phyloP scores from a whole-genome alignment of 192 early-diverging fungal species.

The Backusella macrospora region DNA sequence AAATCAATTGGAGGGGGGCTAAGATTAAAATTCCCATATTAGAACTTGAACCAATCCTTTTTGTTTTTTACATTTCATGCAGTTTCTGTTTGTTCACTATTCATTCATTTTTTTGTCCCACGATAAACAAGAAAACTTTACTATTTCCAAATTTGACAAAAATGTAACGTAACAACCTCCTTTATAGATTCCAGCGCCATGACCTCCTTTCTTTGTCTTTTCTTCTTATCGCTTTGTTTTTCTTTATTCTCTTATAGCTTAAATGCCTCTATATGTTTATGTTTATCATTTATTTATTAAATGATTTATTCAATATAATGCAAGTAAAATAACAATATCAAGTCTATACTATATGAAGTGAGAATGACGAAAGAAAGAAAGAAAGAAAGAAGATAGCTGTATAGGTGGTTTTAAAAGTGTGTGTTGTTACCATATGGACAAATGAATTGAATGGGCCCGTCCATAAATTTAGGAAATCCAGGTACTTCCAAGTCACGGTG shows the following conservation, averaged over 20 bases:
- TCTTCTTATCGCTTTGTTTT: background rate
- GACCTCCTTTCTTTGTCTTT: background rate
- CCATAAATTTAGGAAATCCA: constrained; percentile 19
- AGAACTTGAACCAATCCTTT: constrained; percentile 4
- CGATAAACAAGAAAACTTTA: background rate
- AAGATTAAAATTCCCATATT: constrained; percentile 3
- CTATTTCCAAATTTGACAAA: background rate
- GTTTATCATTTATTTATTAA: background rate
- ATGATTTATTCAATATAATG: background rate
- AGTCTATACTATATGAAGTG: background rate
- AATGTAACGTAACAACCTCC: too few relatives aligned
- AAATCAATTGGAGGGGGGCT: background rate
- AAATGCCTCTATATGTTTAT: background rate
- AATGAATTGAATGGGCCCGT: background rate
- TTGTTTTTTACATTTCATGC: background rate
- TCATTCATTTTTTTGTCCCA: background rate
- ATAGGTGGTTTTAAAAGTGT: background rate
- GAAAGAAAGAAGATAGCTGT: background rate
- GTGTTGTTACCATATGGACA: constrained; percentile 22
- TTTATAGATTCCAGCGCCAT: too few relatives aligned
- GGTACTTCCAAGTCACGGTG: constrained; percentile 16
- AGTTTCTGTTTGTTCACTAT: background rate
- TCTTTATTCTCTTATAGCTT: background rate
- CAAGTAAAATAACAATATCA: background rate
- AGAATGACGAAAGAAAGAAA: background rate